phyloP scores from a whole-genome alignment of 2,329 filamentous ascomycete species.

The Phaeosphaeria sp. region DNA sequence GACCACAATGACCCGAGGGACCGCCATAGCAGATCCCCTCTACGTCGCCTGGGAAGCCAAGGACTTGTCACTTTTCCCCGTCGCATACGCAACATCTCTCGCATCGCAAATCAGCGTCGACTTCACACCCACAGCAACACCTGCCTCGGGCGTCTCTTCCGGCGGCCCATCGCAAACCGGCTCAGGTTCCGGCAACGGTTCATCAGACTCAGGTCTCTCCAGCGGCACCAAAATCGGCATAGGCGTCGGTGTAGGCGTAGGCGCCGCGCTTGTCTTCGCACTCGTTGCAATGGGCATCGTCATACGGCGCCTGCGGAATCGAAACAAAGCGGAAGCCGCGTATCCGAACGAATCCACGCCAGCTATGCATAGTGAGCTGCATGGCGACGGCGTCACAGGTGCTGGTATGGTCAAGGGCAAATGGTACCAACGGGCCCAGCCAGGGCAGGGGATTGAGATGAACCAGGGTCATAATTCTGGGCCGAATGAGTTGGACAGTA shows the following conservation, averaged over 20 bases:
- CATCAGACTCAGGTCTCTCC: conserved; percentile 2
- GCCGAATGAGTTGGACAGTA: conserved; percentile 3
- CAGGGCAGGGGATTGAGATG: not conserved
- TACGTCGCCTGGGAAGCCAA: conserved; percentile 7
- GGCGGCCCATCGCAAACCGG: not conserved
- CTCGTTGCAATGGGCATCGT: conserved; percentile 1
- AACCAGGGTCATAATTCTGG: not conserved
- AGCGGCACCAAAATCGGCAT: conserved; percentile 6
- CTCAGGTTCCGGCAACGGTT: not conserved
- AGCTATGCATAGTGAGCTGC: not conserved
- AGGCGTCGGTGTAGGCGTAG: conserved; percentile 4
- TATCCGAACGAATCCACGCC: conserved; percentile 7
- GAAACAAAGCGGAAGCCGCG: not conserved
- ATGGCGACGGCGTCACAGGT: not conserved
- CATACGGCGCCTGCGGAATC: not conserved
- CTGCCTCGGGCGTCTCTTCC: not conserved
- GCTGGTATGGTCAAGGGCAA: not conserved
- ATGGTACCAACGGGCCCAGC: not conserved
- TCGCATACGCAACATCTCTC: conserved; percentile 8
- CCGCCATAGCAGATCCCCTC: conserved; percentile 7
- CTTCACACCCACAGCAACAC: conserved; percentile 6
- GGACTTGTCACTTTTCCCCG: conserved; percentile 5
- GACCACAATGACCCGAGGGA: conserved; percentile 4
- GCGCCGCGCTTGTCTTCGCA: not conserved
- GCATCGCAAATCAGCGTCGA: conserved; percentile 5